Conservation (phyloP, 1,284 basidiomycete genomes). For the Takashimella tepidaria region DNA sequence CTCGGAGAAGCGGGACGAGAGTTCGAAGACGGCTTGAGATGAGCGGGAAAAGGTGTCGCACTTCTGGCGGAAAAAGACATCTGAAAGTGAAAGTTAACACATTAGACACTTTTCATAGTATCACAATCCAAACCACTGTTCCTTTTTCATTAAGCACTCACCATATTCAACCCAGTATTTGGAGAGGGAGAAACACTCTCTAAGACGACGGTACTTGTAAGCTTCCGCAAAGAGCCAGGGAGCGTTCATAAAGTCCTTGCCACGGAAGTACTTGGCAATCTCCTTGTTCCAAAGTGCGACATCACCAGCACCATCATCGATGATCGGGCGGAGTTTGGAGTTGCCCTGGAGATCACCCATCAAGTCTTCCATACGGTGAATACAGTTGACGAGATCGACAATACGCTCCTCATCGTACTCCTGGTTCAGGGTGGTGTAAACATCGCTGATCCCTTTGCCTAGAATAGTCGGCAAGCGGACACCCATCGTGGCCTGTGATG, state of each 20-base stretch:
- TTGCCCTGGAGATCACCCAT: constrained; percentile 77
- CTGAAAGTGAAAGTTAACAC: constrained; percentile 44
- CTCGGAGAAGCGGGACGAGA: constrained; percentile 86
- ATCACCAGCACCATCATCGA: constrained; percentile 90
- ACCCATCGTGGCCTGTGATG: constrained; percentile 71
- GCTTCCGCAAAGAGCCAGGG: constrained; percentile 96
- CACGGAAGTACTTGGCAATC: constrained; percentile 88
- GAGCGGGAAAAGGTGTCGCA: constrained; percentile 97
- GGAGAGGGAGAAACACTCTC: constrained; percentile 91
- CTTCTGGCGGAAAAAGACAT: constrained; percentile 81
- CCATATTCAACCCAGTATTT: constrained; percentile 88
- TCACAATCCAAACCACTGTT: neutral
- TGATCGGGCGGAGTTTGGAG: constrained; percentile 72
- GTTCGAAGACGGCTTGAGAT: constrained; percentile 85
- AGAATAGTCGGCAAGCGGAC: constrained; percentile 90
- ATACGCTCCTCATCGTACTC: constrained; percentile 76
- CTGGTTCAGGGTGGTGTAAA: constrained; percentile 82
- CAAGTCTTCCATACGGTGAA: constrained; percentile 76
- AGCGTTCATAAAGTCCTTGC: constrained; percentile 93
- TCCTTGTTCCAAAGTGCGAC: constrained; percentile 97
- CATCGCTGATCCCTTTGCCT: constrained; percentile 92
- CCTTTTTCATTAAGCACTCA: too few species aligned
- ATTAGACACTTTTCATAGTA: neutral
- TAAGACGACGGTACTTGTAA: constrained; percentile 93
- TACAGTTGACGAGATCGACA: constrained; percentile 78